phyloP scores from a whole-genome alignment of 352 stramenopile genomes.

The Blastocystis sp. region DNA sequence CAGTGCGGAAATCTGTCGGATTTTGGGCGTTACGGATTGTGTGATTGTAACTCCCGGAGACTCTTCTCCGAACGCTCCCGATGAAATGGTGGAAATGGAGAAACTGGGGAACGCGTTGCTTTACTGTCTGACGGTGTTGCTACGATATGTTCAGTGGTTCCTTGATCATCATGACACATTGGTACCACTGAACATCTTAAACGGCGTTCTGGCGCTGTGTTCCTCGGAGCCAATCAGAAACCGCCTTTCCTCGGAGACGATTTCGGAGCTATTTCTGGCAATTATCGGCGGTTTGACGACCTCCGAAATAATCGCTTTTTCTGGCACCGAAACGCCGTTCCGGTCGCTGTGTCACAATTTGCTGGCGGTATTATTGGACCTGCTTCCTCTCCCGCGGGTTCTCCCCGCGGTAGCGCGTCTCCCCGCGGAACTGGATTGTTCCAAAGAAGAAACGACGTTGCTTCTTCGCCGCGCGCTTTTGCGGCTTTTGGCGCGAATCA shows the following conservation, averaged over 20 bases:
- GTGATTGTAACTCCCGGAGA: not conserved
- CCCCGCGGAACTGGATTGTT: not conserved
- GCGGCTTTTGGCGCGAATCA: not conserved
- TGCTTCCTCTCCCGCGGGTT: not conserved
- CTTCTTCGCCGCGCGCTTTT: not conserved
- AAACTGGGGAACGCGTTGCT: not conserved
- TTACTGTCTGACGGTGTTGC: not conserved
- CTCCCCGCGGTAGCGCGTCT: not conserved
- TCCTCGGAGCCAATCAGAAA: no score
- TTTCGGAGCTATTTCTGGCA: no score
- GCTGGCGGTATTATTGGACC: not conserved
- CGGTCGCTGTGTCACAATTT: not conserved
- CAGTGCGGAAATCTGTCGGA: conserved; percentile 2
- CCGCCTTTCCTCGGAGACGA: no score
- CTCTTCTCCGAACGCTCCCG: not conserved
- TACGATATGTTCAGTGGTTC: not conserved
- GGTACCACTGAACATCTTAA: not conserved
- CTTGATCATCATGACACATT: not conserved
- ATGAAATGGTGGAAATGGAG: not conserved
- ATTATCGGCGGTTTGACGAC: no score
- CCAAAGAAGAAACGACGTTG: not conserved
- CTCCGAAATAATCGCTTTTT: not conserved
- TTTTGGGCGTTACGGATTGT: not conserved
- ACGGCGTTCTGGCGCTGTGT: not conserved
- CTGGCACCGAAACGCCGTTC: not conserved